A percentile compares a stretch with the other conserved stretches of the same genome.
phyloP scores from a whole-genome alignment of 2,329 filamentous ascomycete species.

The Fusarium pseudoanthophilum region DNA sequence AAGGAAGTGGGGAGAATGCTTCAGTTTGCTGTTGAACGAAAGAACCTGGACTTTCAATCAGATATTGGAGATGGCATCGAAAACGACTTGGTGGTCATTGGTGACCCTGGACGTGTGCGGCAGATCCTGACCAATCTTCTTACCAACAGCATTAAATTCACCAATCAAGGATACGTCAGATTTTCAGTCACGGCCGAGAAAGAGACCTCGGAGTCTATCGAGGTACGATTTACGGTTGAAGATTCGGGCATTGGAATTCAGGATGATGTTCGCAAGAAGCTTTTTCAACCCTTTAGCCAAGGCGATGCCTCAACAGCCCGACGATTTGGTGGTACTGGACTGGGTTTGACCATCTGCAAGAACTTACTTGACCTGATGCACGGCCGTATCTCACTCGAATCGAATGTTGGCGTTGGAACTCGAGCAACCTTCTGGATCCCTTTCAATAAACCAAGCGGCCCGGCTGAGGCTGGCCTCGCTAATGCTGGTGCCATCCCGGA shows the following conservation, averaged over 20 bases:
- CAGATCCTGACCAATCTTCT: conserved; percentile 86
- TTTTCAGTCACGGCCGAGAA: conserved; percentile 72
- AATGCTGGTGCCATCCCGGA: conserved; percentile 74
- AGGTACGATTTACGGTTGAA: conserved; percentile 77
- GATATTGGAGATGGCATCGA: conserved; percentile 72
- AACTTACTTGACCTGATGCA: conserved; percentile 84
- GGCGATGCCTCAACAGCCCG: conserved; percentile 83
- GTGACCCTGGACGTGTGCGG: conserved; percentile 83
- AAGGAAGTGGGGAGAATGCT: conserved; percentile 89
- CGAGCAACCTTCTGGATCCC: conserved; percentile 81
- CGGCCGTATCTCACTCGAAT: conserved; percentile 77
- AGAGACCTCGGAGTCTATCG: conserved; percentile 72
- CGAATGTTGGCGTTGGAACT: conserved; percentile 73
- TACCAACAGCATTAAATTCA: conserved; percentile 82
- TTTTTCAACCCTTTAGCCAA: conserved; percentile 86
- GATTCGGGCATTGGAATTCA: conserved; percentile 87
- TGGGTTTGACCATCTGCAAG: conserved; percentile 84
- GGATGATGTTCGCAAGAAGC: conserved; percentile 75
- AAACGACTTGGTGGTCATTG: conserved; percentile 80
- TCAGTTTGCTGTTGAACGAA: conserved; percentile 82
- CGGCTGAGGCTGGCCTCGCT: conserved; percentile 61
- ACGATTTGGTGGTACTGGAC: conserved; percentile 80
- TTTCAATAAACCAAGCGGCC: conserved; percentile 74
- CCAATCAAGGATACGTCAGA: conserved; percentile 73
- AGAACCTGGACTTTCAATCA: conserved; percentile 77